These are phyloP conservation scores for Piloderma croceum DNA, from an alignment of 768 basidiomycete species.

Conservation along the genomic window DNA sequence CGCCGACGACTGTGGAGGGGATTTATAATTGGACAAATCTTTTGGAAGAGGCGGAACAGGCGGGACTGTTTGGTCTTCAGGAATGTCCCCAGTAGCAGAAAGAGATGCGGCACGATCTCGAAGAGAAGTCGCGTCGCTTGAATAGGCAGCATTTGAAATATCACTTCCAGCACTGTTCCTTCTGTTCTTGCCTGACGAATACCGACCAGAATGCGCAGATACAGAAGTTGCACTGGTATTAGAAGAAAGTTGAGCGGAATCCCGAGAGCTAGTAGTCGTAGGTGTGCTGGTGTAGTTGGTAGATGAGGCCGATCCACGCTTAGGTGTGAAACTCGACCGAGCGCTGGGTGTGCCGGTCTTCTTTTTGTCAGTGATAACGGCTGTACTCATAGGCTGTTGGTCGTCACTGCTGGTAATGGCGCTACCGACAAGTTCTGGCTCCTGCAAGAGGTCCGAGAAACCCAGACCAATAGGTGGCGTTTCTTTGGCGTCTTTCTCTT, in stretches of 20 bases:
- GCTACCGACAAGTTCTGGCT: slow-evolving; percentile 37
- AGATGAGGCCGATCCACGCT: slow-evolving; percentile 86
- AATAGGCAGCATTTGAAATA: slow-evolving; percentile 68
- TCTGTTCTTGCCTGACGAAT: slow-evolving; percentile 61
- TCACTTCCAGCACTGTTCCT: slow-evolving; percentile 85
- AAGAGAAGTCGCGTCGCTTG: slow-evolving; percentile 54
- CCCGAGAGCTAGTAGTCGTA: slow-evolving; percentile 74
- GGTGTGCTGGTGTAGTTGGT: slow-evolving; percentile 79
- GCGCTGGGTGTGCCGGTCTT: slow-evolving; percentile 51
- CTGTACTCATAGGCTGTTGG: slow-evolving; percentile 36
- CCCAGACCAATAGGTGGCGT: slow-evolving; percentile 40
- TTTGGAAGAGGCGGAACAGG: slow-evolving; percentile 92
- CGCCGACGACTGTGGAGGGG: slow-evolving; percentile 58
- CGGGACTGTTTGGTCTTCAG: slow-evolving; percentile 69
- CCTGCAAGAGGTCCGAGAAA: too few relatives aligned
- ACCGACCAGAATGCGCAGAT: slow-evolving; percentile 65
- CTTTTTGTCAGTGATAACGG: slow-evolving; percentile 67
- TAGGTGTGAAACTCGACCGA: slow-evolving; percentile 74
- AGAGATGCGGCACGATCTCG: slow-evolving; percentile 67
- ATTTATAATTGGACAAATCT: slow-evolving; percentile 73
- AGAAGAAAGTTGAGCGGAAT: slow-evolving; percentile 78
- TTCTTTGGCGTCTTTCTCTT: slow-evolving; percentile 34
- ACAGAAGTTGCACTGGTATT: slow-evolving; percentile 75
- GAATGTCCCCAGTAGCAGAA: slow-evolving; percentile 51
- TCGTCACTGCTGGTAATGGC: slow-evolving; percentile 55